phyloP scores from a whole-genome alignment of 371 early-diverging fungal genomes.

The Dichotomocladium elegans region DNA sequence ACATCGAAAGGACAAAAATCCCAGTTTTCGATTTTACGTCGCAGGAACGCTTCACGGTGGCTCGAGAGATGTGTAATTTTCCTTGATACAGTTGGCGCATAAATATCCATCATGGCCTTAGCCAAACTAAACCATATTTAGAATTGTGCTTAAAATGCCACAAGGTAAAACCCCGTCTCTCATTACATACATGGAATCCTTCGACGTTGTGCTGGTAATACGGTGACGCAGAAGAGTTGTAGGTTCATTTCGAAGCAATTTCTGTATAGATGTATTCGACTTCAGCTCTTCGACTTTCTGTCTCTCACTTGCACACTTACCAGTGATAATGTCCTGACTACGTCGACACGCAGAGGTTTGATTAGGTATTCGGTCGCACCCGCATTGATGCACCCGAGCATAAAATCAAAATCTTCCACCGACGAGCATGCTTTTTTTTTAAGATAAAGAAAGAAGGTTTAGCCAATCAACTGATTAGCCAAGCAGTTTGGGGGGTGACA shows the following conservation, averaged over 20 bases:
- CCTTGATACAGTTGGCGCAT: constrained; percentile 6
- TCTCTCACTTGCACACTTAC: constrained; percentile 21
- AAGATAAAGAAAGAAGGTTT: constrained; percentile 8
- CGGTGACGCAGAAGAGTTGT: constrained; percentile 12
- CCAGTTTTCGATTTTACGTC: constrained; percentile 55
- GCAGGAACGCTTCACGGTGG: constrained; percentile 38
- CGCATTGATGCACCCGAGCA: constrained; percentile 47
- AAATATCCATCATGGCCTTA: constrained; percentile 22
- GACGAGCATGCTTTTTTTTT: constrained; percentile 26
- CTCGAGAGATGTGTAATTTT: constrained; percentile 2
- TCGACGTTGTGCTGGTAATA: constrained; percentile 18
- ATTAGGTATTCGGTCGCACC: constrained; percentile 55
- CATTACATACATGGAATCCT: constrained; percentile 25
- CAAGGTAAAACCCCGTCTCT: too few relatives aligned
- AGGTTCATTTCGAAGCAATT: constrained; percentile 11
- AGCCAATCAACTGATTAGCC: neutral
- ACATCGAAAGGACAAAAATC: constrained; percentile 67
- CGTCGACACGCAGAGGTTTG: constrained; percentile 48
- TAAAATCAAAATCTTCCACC: constrained; percentile 23
- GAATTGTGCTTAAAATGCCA: too few relatives aligned
- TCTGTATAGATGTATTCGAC: constrained; percentile 1
- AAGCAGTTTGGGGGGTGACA: neutral
- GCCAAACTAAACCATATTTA: constrained; percentile 17
- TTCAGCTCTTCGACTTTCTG: neutral
- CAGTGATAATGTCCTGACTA: constrained; percentile 52